phyloP scores from a whole-genome alignment of 2,329 filamentous ascomycete genomes.

The Scortechinia acanthostroma region DNA sequence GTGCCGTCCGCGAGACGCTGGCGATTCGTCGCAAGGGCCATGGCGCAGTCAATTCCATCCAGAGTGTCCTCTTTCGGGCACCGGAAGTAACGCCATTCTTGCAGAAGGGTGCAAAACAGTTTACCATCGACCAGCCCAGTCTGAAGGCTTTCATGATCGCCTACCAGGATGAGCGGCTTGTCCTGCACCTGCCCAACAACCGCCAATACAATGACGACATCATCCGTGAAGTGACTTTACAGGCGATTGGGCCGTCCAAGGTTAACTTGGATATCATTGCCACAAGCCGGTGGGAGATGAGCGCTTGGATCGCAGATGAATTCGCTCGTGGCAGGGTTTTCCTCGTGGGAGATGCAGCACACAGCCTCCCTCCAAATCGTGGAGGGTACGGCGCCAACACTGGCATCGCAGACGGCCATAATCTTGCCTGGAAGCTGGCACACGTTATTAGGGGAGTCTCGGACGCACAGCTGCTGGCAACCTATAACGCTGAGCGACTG shows the following conservation, averaged over 20 bases:
- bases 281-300: neutral
- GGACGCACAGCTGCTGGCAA: neutral
- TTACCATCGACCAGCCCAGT: neutral
- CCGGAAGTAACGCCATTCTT: too few species aligned
- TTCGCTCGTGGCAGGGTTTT: neutral
- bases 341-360: constrained; percentile 27
- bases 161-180: neutral
- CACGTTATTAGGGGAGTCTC: neutral
- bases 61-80: neutral
- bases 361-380: neutral
- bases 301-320: neutral
- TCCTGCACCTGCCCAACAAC: neutral
- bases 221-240: neutral
- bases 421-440: constrained; percentile 2
- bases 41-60: neutral
- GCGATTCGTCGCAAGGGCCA: neutral
- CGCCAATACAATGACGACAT: neutral
- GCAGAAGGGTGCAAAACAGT: neutral
- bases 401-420: constrained; percentile 2
- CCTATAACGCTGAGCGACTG: neutral
- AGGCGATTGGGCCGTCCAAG: neutral
- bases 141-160: neutral
- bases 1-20: neutral
- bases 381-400: neutral
- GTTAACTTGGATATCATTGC: neutral